Percentiles rank a stretch among this genome's conserved stretches.
These are phyloP conservation scores for Trametes versicolor DNA, from an alignment of 1,284 basidiomycete species.

Conservation along the genomic window DNA sequence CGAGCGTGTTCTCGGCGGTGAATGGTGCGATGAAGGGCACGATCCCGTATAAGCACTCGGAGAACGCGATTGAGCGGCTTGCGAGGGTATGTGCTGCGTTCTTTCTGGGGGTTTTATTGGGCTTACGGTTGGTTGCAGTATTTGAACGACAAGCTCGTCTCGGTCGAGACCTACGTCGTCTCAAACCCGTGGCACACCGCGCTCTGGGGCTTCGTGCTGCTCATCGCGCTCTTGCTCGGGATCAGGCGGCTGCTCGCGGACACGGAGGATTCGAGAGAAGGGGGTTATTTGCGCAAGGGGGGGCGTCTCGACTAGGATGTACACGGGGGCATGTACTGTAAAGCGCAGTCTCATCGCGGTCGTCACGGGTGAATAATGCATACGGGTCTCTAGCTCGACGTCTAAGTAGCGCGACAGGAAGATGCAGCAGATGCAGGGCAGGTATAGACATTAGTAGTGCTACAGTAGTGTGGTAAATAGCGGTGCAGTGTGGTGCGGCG, in stretches of 20 bases:
- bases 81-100: constrained; percentile 61
- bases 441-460: constrained; percentile 25
- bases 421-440: constrained; percentile 3
- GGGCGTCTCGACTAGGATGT: constrained; percentile 26
- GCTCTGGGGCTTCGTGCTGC: constrained; percentile 34
- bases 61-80: constrained; percentile 73
- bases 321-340: neutral
- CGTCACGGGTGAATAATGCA: constrained; percentile 10
- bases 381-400: neutral
- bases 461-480: constrained; percentile 17
- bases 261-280: constrained; percentile 33
- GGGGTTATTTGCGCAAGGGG: constrained; percentile 33
- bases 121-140: constrained; percentile 48
- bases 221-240: constrained; percentile 28
- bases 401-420: constrained; percentile 11
- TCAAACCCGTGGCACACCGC: constrained; percentile 48
- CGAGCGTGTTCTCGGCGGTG: constrained; percentile 75
- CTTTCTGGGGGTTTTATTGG: neutral
- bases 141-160: constrained; percentile 59
- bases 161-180: constrained; percentile 55
- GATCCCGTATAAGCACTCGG: constrained; percentile 70
- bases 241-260: constrained; percentile 29
- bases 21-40: constrained; percentile 71
- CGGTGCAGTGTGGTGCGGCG: neutral
- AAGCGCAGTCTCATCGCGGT: constrained; percentile 4